These are phyloP conservation scores for Casuarina equisetifolia DNA, from an alignment of 306 rosid species.

Conservation along the genomic window DNA sequence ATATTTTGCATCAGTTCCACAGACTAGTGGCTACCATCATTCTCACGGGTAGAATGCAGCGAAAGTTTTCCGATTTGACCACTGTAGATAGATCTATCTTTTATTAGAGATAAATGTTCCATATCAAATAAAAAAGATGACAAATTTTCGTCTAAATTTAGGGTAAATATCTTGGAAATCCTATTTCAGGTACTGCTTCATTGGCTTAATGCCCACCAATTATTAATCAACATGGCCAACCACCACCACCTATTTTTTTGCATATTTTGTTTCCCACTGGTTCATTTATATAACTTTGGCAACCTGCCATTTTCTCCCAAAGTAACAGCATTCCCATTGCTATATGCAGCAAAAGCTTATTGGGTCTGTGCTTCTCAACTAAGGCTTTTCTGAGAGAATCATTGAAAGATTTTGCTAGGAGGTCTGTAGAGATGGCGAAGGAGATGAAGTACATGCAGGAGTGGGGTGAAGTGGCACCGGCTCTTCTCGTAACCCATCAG, in stretches of 20 bases:
- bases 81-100: too few species aligned
- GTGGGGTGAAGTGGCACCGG: conserved; percentile 64
- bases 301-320: background rate
- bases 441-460: conserved; percentile 33
- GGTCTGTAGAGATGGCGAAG: conserved; percentile 40
- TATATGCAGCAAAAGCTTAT: background rate
- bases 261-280: background rate
- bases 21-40: too few species aligned
- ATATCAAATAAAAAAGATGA: too few species aligned
- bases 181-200: background rate
- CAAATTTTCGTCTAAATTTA: too few species aligned
- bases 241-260: background rate
- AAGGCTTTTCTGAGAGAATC: background rate
- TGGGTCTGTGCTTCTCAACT: background rate
- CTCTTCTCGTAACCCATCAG: conserved; percentile 33
- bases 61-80: too few species aligned
- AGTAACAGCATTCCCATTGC: background rate
- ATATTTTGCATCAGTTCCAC: too few species aligned
- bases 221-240: background rate
- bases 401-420: background rate
- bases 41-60: too few species aligned
- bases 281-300: background rate
- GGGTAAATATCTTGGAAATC: too few species aligned
- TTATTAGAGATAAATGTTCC: too few species aligned
- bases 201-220: background rate